A percentile compares a stretch with the other conserved stretches of the same genome.
phyloP scores from a whole-genome alignment of 305 asterid species.

The Fraxinus sp. region DNA sequence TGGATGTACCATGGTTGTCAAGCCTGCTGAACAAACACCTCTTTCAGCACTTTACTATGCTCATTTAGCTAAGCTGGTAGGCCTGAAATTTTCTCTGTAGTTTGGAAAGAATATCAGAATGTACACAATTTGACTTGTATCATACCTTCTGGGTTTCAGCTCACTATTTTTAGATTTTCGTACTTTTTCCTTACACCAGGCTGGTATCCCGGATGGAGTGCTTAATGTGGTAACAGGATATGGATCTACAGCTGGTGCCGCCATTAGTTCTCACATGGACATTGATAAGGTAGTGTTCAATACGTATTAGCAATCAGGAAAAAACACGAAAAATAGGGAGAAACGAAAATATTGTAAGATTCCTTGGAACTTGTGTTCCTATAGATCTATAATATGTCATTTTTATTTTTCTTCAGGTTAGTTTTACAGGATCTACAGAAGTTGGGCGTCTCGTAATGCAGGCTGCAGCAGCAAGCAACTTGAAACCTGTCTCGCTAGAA shows the following conservation, averaged over 20 bases:
- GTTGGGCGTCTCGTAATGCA: conserved; percentile 72
- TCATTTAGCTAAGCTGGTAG: conserved; percentile 59
- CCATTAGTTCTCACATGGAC: conserved; percentile 72
- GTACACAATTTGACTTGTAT: background rate
- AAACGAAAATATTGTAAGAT: background rate
- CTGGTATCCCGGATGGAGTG: conserved; percentile 79
- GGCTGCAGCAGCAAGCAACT: conserved; percentile 71
- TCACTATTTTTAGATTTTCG: background rate
- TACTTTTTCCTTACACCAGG: conserved; percentile 33
- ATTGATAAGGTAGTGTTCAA: conserved; percentile 47
- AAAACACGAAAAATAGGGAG: background rate
- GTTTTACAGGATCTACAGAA: conserved; percentile 74
- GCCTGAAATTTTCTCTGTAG: background rate
- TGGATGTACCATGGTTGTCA: conserved; percentile 67
- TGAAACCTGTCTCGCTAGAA: conserved; percentile 68
- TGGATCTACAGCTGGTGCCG: conserved; percentile 71
- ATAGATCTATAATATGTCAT: background rate
- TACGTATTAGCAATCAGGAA: background rate
- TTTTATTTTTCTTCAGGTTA: conserved; percentile 38
- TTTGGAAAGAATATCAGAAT: background rate
- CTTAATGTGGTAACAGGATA: conserved; percentile 59
- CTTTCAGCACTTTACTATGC: conserved; percentile 68
- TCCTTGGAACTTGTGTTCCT: background rate
- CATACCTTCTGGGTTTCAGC: background rate
- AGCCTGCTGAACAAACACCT: conserved; percentile 71